phyloP scores from a whole-genome alignment of 306 rosid genomes.

The Quillaja saponaria region DNA sequence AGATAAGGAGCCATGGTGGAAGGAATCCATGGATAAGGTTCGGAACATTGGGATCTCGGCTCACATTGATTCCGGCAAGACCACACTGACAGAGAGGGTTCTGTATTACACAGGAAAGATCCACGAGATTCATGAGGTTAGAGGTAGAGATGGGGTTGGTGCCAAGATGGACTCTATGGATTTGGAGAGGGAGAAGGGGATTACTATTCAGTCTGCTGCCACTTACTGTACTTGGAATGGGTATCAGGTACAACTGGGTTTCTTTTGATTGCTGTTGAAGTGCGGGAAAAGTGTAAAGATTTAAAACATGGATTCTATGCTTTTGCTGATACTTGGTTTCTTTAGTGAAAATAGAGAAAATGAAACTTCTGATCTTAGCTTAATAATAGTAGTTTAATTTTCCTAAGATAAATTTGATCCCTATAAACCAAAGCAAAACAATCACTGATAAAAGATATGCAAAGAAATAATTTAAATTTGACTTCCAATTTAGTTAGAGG shows the following conservation, averaged over 20 bases:
- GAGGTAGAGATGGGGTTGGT: constrained; percentile 94
- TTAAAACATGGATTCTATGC: neutral
- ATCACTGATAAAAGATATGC: neutral
- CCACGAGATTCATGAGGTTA: constrained; percentile 94
- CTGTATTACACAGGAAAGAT: constrained; percentile 85
- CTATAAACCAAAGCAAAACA: neutral
- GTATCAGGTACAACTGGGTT: constrained; percentile 50
- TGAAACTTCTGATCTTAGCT: neutral
- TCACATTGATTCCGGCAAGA: constrained; percentile 96
- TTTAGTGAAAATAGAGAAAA: neutral
- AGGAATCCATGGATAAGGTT: constrained; percentile 70
- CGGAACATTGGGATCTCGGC: constrained; percentile 99
- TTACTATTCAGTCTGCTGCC: constrained; percentile 93
- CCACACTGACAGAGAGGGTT: constrained; percentile 89
- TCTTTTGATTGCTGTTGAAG: neutral
- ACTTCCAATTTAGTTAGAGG: neutral
- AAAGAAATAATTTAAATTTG: neutral
- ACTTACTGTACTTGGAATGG: constrained; percentile 93
- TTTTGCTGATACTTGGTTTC: neutral
- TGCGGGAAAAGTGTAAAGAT: neutral
- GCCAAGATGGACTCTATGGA: constrained; percentile 99
- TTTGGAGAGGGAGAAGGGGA: constrained; percentile 93
- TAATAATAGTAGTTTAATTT: neutral
- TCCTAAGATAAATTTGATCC: neutral
- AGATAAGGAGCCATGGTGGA: constrained; percentile 88